Conservation (phyloP, 2,329 filamentous ascomycete species). For the Aspergillus uvarum region DNA sequence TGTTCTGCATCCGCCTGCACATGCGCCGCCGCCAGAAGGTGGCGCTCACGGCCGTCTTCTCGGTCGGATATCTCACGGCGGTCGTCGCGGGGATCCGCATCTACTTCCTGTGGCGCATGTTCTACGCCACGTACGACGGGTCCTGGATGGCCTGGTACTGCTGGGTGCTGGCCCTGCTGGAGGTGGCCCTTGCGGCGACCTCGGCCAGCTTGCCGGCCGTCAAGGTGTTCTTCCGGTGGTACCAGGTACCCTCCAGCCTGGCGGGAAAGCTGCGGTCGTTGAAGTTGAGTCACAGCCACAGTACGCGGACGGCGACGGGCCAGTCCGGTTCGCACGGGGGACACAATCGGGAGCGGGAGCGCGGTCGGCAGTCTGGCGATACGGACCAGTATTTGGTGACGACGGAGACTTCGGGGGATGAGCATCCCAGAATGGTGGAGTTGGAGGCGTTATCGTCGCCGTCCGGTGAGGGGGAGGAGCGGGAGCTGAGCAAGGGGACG, state of each 20-base stretch:
- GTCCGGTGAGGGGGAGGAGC: neutral
- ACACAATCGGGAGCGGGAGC: neutral
- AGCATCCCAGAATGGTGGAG: neutral
- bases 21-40: slow-evolving; percentile 11
- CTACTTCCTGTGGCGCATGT: slow-evolving; percentile 7
- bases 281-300: neutral
- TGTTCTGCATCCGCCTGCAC: slow-evolving; percentile 4
- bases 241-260: neutral
- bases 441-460: neutral
- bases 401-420: neutral
- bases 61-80: slow-evolving; percentile 3
- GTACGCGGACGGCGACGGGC: neutral
- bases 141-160: slow-evolving; percentile 11
- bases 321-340: too few species aligned
- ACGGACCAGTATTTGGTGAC: neutral
- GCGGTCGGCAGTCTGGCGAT: neutral
- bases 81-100: slow-evolving; percentile 2
- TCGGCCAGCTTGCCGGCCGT: slow-evolving; percentile 8
- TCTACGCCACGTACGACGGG: slow-evolving; percentile 1
- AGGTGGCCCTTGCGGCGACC: slow-evolving; percentile 2
- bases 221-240: slow-evolving; percentile 6
- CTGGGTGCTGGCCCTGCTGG: slow-evolving; percentile 9
- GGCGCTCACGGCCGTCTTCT: slow-evolving; percentile 3
- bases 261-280: neutral
- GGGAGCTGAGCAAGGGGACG: neutral